Base-by-base conservation (phyloP, 2,329 filamentous ascomycete genomes). In the Colletotrichum scovillei region DNA sequence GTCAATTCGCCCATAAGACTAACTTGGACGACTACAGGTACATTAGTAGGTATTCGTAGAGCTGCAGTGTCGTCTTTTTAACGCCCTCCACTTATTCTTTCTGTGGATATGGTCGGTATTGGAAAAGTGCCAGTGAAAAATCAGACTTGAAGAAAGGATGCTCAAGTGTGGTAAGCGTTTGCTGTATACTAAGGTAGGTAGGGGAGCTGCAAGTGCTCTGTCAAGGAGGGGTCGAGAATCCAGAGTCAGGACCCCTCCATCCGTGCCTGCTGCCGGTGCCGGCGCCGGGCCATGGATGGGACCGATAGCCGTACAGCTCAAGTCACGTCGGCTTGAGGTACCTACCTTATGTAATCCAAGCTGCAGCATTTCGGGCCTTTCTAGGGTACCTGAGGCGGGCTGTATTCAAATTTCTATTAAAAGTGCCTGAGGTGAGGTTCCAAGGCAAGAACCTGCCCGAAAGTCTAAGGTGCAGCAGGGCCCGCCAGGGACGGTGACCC, bases 251-350 rank as follows among this genome's bases (percentile, higher is more conserved):
- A 35, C 63, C 55, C 63, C 63, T 65, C 63, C 52, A 65, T 57
- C 52, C 63, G 63, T 65, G 63, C 67, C 16, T 53, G 26, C 53
- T 62, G 32, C 64, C 64, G 57, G 56, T 71, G 63, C 63, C 46
- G 63, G 69, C 32, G 68, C 35, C 63, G 63, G 56, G 63, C 22
- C 12, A 5, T 30, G 22, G 52, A 32, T 24, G 49, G 30, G 62
- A 30, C 62, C 63, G 62, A 64, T 32, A 55, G 46, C 62, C 24
- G 24, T 24, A 24, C 24, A 24, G 24, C 24, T 24, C 24, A 24
- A 24, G 24, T 24, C 24, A 24, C 24, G 24, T 24, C 12, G 26
- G 26, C 26, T 26, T 26, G 26, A 26, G 26, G 26, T 26, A 26
- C 32, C 9, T 26, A 26, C 32, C 9, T 35, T 59, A 30, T 30